Evolutionary conservation across 169 alveolate genomes (phyloP).

Genomic region (Miamiensis avidus): DNA sequence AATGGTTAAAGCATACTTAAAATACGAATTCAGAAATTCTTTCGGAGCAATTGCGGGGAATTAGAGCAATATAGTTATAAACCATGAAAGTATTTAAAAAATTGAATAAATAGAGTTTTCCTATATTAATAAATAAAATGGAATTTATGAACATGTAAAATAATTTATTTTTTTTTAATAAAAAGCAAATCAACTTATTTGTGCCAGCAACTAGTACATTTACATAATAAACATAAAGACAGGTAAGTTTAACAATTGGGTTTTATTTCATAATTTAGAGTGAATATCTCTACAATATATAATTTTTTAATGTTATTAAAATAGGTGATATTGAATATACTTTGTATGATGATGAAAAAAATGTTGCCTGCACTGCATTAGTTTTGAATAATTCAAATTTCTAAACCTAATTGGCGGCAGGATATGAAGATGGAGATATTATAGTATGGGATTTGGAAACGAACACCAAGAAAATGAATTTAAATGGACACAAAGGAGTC

Average conservation of each 20-base stretch:
- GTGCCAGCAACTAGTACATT: conserved; percentile 32
- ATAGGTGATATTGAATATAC: neutral
- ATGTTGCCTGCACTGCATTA: neutral
- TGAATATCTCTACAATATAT: too few species aligned
- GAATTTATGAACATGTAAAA: conserved; percentile 3
- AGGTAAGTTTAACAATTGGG: neutral
- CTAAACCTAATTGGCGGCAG: conserved; percentile 10
- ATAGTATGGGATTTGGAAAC: conserved; percentile 19
- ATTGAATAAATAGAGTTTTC: neutral
- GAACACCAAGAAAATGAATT: conserved; percentile 34
- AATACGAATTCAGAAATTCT: conserved; percentile 46
- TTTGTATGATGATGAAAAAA: neutral
- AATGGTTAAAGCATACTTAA: conserved; percentile 76
- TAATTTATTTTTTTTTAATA: conserved; percentile 12
- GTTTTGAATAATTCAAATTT: neutral
- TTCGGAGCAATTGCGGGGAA: conserved; percentile 47
- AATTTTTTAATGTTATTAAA: neutral
- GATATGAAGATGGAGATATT: conserved; percentile 32
- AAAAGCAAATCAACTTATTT: conserved; percentile 29
- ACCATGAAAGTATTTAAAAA: neutral
- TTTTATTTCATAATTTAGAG: too few species aligned
- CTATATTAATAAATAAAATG: neutral
- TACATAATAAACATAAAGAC: neutral
- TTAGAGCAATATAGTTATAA: conserved; percentile 21
- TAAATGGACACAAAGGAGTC: conserved; percentile 53